Base-by-base conservation (phyloP, 331 rosid species). In the Malus hybrid region DNA sequence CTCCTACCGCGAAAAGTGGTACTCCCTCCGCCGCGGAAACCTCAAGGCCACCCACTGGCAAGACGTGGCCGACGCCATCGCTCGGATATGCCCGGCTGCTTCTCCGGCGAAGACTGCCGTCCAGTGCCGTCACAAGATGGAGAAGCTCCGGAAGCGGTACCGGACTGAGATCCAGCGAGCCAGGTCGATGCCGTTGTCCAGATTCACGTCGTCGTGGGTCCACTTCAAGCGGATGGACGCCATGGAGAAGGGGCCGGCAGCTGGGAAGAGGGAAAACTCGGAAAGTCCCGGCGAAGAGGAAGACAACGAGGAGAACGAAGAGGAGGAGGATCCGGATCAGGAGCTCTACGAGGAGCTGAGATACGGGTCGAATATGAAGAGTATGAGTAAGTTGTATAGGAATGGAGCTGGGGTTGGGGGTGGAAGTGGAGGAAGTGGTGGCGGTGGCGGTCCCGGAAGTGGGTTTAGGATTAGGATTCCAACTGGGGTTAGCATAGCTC, bases 61-160 rank as follows among this genome's bases (percentile, higher is more conserved):
- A 24, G 98, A 91, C 66, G 98, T 93, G 15, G 97, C 98, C 29
- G 97, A 93, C 59, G 75, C 85, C 20, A 91, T 93, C 10, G 70
- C 98, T 1, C 73, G 71, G 1, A 86, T 84, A 0, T 93, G 98
- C 60, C 97, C 98, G 2, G 75, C 80, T n/a, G 90, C 91, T 0
- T 77, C 96, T 1, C 96, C 96, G 3, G 65, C 93, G 0, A 93
- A 93, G 73, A 91, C 97, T 28, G 96, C 98, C 81, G 97, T 93
- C 3, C 98, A 91, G 91, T 93, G 98, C 79, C 98, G 97, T 24
- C 98, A 93, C 69, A 93, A 93, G 77, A 93, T 93, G 98, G 98
- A 91, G 82, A 93, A 93, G 20, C 93, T 93, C 6, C 83, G 98
- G 0, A 93, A 93, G 67, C 93, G 97, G n/a, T 93, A 93, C 79